Conservation (phyloP, 1,284 basidiomycete genomes). For the Phellopilus nigrolimitatus region DNA sequence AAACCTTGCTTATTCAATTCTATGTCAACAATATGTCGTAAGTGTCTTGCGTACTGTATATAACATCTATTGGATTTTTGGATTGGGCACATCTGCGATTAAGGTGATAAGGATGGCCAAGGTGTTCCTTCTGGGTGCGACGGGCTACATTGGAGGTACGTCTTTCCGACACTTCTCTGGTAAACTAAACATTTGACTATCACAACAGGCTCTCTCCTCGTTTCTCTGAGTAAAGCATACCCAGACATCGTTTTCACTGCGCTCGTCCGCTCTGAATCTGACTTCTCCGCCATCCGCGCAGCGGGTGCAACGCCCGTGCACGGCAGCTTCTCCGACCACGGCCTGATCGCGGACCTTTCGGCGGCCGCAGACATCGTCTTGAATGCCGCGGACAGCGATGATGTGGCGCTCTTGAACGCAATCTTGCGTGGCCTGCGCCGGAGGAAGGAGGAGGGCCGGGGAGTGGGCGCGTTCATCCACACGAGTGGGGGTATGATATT, state of each 20-base stretch:
- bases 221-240: neutral
- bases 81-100: too few relatives aligned
- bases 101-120: too few relatives aligned
- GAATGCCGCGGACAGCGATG: constrained; percentile 23
- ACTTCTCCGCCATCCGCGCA: neutral
- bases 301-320: constrained; percentile 3
- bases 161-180: neutral
- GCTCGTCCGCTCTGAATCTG: neutral
- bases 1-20: too few relatives aligned
- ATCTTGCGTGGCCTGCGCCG: constrained; percentile 21
- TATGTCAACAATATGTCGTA: too few relatives aligned
- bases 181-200: neutral
- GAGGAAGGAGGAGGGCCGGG: constrained; percentile 15
- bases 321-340: constrained; percentile 14
- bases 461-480: constrained; percentile 13
- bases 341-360: constrained; percentile 18
- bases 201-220: constrained; percentile 1
- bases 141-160: neutral
- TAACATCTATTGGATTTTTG: constrained; percentile 49
- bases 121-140: neutral
- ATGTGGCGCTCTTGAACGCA: constrained; percentile 19
- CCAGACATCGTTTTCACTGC: neutral
- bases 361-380: constrained; percentile 22
- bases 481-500: constrained; percentile 22
- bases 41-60: too few relatives aligned